Conservation (phyloP, 108 stramenopile genomes). For the Cyclotella baltica region DNA sequence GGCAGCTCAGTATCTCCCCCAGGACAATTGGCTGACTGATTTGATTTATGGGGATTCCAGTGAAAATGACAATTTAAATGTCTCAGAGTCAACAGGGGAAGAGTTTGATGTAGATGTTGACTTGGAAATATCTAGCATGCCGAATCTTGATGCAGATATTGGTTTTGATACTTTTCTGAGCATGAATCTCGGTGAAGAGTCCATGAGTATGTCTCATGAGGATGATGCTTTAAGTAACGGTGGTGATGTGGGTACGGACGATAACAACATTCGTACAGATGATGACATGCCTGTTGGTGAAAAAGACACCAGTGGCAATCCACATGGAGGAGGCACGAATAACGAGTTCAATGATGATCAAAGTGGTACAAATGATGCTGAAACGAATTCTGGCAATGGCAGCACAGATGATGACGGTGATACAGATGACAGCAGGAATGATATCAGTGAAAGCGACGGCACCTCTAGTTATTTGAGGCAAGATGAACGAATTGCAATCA, state of each 20-base stretch:
- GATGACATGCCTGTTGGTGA: not conserved
- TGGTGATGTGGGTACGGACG: not conserved
- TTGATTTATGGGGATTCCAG: not conserved
- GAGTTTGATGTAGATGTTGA: not conserved
- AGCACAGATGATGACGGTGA: not conserved
- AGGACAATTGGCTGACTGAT: not conserved
- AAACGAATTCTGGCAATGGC: not conserved
- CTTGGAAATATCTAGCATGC: not conserved
- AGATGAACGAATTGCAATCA: slow-evolving; percentile 18
- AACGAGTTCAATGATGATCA: not conserved
- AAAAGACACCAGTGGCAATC: not conserved
- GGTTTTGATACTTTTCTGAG: not conserved
- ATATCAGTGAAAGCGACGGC: not conserved
- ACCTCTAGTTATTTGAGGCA: not conserved
- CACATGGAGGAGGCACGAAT: not conserved
- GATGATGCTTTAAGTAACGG: slow-evolving; percentile 1
- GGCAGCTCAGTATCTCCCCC: not conserved
- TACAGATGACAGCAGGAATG: not conserved
- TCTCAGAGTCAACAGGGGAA: not conserved
- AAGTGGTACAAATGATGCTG: not conserved
- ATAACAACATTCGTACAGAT: not conserved
- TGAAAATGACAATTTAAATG: not conserved
- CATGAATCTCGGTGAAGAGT: not conserved
- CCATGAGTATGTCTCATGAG: slow-evolving; percentile 2
- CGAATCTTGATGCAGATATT: not conserved